These are phyloP conservation scores for Pelargonium cotyledonis DNA, from an alignment of 441 rosid genomes.

Conservation along the genomic window DNA sequence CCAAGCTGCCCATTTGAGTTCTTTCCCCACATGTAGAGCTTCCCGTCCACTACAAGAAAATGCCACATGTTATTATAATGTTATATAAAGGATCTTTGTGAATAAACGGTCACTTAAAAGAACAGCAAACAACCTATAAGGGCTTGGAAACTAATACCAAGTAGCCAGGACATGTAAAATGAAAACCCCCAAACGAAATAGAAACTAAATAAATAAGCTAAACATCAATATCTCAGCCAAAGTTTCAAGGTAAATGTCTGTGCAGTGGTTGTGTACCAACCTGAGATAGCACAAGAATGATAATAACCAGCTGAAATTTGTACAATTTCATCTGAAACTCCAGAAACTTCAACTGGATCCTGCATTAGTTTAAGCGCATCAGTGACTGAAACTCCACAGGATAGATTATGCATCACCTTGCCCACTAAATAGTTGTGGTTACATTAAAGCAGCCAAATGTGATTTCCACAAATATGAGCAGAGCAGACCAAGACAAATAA, in stretches of 20 bases:
- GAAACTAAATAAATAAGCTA: neutral
- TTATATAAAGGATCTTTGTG: neutral
- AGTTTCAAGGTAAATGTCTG: neutral
- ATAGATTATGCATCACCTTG: neutral
- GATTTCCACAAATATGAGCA: no score
- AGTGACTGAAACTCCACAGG: neutral
- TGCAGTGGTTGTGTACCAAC: slow-evolving; percentile 26
- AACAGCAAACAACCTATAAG: neutral
- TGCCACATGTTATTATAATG: slow-evolving; percentile 2
- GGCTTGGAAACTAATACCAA: no score
- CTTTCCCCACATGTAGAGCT: slow-evolving; percentile 89
- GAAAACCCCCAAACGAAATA: neutral
- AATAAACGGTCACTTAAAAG: neutral
- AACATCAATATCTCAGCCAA: neutral
- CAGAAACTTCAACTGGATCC: slow-evolving; percentile 72
- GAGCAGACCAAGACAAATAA: neutral
- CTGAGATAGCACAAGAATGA: slow-evolving; percentile 92
- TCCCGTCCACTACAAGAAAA: slow-evolving; percentile 61
- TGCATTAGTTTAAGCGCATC: slow-evolving; percentile 23
- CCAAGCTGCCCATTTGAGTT: slow-evolving; percentile 95
- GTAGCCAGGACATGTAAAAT: no score
- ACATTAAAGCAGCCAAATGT: neutral
- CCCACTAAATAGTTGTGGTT: no score
- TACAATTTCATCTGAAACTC: slow-evolving; percentile 49
- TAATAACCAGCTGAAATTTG: slow-evolving; percentile 79